Percentiles rank a stretch among this genome's conserved stretches.
Evolutionary conservation across 345 rosid genomes (phyloP).

Genomic region (Brassica juncea): DNA sequence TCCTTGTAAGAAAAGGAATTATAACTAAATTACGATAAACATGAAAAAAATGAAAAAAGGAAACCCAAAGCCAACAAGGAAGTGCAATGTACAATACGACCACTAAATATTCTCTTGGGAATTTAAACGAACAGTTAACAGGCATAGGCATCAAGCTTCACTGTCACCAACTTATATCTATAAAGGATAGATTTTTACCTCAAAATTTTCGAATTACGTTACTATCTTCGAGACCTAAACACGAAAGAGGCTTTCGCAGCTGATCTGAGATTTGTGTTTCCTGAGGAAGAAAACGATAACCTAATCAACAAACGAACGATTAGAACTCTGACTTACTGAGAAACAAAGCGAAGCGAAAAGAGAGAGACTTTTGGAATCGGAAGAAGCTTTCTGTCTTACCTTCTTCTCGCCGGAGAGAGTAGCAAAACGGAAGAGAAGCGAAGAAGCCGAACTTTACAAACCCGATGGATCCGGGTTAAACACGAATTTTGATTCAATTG

Average conservation of each 20-base stretch:
- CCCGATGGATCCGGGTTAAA: not conserved
- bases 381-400: not conserved
- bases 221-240: constrained; percentile 19
- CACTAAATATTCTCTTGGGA: not conserved
- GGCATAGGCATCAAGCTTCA: constrained; percentile 3
- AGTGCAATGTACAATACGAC: too few relatives aligned
- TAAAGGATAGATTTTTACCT: not conserved
- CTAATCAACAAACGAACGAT: constrained; percentile 25
- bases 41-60: too few relatives aligned
- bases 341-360: constrained; percentile 19
- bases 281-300: constrained; percentile 13
- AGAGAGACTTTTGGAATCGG: not conserved
- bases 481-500: not conserved
- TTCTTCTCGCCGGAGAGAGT: not conserved
- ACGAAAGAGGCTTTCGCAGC: not conserved
- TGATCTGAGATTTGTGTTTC: constrained; percentile 22
- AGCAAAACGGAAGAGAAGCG: not conserved
- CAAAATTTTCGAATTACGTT: constrained; percentile 8
- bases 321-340: not conserved
- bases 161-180: not conserved
- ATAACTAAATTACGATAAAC: too few relatives aligned
- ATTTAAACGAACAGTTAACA: constrained; percentile 25
- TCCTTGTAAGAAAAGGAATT: too few relatives aligned
- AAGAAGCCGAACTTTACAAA: not conserved
- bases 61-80: not conserved